These are phyloP conservation scores for Talaromyces islandicus DNA, from an alignment of 2,329 filamentous ascomycete genomes.

Conservation along the genomic window DNA sequence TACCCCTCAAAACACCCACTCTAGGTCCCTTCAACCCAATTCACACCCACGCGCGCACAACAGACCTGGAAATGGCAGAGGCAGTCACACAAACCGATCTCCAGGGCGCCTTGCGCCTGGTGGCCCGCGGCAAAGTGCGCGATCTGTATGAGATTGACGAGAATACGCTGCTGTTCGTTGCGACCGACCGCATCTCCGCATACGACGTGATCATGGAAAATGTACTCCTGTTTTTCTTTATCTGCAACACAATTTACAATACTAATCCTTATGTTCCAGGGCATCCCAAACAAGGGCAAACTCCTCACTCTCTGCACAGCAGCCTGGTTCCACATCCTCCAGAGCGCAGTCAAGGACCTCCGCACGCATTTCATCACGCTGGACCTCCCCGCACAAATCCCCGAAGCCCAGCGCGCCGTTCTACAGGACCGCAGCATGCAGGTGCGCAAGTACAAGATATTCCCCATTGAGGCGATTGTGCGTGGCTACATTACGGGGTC, in stretches of 20 bases:
- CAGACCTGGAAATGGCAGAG: constrained; percentile 22
- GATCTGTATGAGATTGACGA: constrained; percentile 71
- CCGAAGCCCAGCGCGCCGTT: constrained; percentile 43
- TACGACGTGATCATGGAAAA: constrained; percentile 90
- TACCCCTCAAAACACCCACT: neutral
- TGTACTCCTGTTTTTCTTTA: constrained; percentile 38
- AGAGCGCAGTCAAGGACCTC: constrained; percentile 50
- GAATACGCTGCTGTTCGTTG: constrained; percentile 70
- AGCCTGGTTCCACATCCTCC: constrained; percentile 63
- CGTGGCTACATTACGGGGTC: constrained; percentile 84
- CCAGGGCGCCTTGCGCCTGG: constrained; percentile 38
- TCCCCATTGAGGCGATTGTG: constrained; percentile 80
- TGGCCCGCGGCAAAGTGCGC: constrained; percentile 68
- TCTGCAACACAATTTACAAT: too few species aligned
- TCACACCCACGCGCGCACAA: too few species aligned
- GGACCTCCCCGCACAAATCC: constrained; percentile 48
- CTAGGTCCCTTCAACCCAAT: too few species aligned
- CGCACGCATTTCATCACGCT: constrained; percentile 59
- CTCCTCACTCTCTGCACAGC: constrained; percentile 62
- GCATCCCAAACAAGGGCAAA: constrained; percentile 61
- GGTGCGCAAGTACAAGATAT: constrained; percentile 65
- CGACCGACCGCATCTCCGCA: constrained; percentile 86
- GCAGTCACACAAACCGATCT: constrained; percentile 37
- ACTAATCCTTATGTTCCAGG: constrained; percentile 35
- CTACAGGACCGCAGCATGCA: constrained; percentile 68